phyloP scores from a whole-genome alignment of 768 basidiomycete genomes.

The Hygrocybe coccinea region DNA sequence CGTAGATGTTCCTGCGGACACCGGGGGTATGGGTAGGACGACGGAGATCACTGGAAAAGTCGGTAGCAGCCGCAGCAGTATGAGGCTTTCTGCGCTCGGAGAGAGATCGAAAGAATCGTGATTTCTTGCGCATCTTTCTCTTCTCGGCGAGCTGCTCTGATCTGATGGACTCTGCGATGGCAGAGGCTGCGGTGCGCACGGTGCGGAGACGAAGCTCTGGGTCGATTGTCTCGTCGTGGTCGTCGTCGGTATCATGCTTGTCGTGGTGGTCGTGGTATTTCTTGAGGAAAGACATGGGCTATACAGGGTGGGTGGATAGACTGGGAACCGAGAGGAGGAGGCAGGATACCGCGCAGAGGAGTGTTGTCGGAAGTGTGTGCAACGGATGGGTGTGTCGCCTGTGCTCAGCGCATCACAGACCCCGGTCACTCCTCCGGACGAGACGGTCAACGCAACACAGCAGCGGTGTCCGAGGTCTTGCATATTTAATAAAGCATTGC shows the following conservation, averaged over 20 bases:
- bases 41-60: slow-evolving; percentile 26
- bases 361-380: too few species aligned
- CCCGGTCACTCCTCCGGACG: too few species aligned
- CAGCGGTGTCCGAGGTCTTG: too few species aligned
- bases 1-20: slow-evolving; percentile 67
- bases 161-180: slow-evolving; percentile 80
- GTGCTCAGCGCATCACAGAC: too few species aligned
- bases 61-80: slow-evolving; percentile 23
- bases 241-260: slow-evolving; percentile 50
- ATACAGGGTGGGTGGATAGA: too few species aligned
- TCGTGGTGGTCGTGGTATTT: slow-evolving; percentile 8
- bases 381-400: too few species aligned
- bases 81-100: slow-evolving; percentile 40
- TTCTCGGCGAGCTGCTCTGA: slow-evolving; percentile 67
- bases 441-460: too few species aligned
- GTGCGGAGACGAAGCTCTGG: slow-evolving; percentile 83
- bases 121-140: slow-evolving; percentile 45
- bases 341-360: too few species aligned
- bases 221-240: slow-evolving; percentile 69
- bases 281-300: slow-evolving; percentile 1
- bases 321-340: too few species aligned
- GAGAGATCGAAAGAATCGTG: slow-evolving; percentile 53
- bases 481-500: too few species aligned
- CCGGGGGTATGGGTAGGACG: slow-evolving; percentile 44
- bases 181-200: slow-evolving; percentile 88